These are phyloP conservation scores for Botryotinia convoluta DNA, from an alignment of 2,329 filamentous ascomycete genomes.

Conservation along the genomic window DNA sequence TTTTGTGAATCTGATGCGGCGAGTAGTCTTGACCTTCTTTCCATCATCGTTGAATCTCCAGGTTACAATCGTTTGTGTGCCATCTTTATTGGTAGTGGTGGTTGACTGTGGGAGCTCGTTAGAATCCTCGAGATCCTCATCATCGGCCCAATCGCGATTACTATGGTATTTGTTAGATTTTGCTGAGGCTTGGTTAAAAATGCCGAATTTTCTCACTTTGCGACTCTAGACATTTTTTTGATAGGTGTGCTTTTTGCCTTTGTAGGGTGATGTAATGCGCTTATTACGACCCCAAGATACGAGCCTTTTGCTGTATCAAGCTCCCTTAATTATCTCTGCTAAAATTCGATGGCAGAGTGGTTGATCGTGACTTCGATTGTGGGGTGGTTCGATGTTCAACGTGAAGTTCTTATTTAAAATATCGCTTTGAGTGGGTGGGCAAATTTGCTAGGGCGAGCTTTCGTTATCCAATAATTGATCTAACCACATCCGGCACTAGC, in stretches of 20 bases:
- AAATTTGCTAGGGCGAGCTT: conserved; percentile 21
- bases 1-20: conserved; percentile 87
- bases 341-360: conserved; percentile 13
- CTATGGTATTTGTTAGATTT: conserved; percentile 30
- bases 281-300: conserved; percentile 1
- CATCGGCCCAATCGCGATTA: conserved; percentile 82
- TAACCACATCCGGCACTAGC: conserved; percentile 13
- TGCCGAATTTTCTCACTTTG: conserved; percentile 41
- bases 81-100: conserved; percentile 95
- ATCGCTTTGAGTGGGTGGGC: conserved; percentile 22
- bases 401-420: conserved; percentile 21
- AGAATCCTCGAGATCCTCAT: conserved; percentile 67
- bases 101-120: conserved; percentile 76
- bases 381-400: conserved; percentile 15
- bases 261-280: conserved; percentile 16
- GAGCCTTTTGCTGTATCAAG: conserved; percentile 2
- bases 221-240: conserved; percentile 45
- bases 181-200: conserved; percentile 5
- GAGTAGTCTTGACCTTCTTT: conserved; percentile 96
- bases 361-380: conserved; percentile 17
- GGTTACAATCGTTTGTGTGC: conserved; percentile 91
- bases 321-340: conserved; percentile 5
- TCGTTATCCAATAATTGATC: conserved; percentile 4
- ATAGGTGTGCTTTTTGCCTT: background rate
- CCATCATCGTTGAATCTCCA: conserved; percentile 89